Evolutionary conservation across 1,139 yeast genomes (phyloP).

Genomic region (Saccharomyces pastorianus): DNA sequence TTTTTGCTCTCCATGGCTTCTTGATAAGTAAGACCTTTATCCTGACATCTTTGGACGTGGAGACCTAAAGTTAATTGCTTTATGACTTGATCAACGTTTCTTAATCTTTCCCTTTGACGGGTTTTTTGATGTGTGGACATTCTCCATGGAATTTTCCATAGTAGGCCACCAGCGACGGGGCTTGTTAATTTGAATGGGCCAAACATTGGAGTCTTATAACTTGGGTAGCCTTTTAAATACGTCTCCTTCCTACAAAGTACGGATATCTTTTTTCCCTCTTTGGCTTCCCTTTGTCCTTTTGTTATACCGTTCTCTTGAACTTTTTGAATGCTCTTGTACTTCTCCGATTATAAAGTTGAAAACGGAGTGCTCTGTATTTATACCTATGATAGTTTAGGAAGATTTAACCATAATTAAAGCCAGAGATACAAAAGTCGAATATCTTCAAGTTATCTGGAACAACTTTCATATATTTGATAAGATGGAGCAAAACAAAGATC

Average conservation of each 20-base stretch:
- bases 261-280: background rate
- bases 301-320: background rate
- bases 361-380: background rate
- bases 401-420: background rate
- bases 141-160: conserved; percentile 78
- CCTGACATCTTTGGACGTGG: conserved; percentile 32
- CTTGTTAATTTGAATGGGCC: conserved; percentile 71
- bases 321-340: background rate
- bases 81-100: conserved; percentile 71
- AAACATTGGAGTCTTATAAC: conserved; percentile 44
- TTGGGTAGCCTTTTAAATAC: background rate
- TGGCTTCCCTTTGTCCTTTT: background rate
- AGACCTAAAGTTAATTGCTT: conserved; percentile 63
- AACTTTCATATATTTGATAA: background rate
- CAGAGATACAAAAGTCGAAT: background rate
- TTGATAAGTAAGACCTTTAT: conserved; percentile 47
- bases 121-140: conserved; percentile 75
- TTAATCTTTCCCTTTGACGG: conserved; percentile 76
- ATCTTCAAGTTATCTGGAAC: background rate
- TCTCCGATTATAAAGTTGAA: background rate
- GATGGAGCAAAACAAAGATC: background rate
- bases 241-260: background rate
- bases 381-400: background rate
- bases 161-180: conserved; percentile 66
- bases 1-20: conserved; percentile 37